Base-by-base conservation (phyloP, 495 filamentous ascomycete genomes). In the Polyplosphaeria fusca region DNA sequence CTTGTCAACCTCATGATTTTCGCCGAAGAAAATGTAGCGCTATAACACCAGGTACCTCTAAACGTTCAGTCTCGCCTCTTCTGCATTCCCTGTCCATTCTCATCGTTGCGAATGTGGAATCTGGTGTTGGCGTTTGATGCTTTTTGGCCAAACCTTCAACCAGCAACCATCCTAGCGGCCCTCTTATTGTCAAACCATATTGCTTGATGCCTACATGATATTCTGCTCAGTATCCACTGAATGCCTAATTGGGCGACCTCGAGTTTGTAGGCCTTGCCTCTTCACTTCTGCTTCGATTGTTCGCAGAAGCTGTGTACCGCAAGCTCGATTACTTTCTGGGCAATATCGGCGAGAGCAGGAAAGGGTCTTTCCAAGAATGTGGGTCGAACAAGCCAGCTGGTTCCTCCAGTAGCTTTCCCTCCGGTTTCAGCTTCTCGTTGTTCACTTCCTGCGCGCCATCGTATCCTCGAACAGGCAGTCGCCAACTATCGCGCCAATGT, bases 61-160 rank as follows among this genome's bases (percentile, higher is more conserved):
- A 64, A 2, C 77, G 74, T 45, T 81, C 77, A 63, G 81, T 68
- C 23, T 69, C 60, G 14, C 71, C 70, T 1, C 67, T 63, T 5
- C 58, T 65, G 47, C 70, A 76, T 18, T 73, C 69, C 1, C 72
- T 59, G 1, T 73, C 51, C 74, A 81, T 41, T 79, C 76, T n/a
- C n/a, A 49, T 78, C 75, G 18, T 52, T 57, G 9, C 74, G 74
- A 11, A 79, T 77, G 67, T 71, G 81, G 64, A 82, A 76, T 4
- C 80, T 78, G 47, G 75, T 73, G 55, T 82, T 82, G 4, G 75
- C 72, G 62, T 83, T 76, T 5, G 47, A 60, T 3, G 55, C 47
- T 55, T 81, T 81, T 63, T 81, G 79, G 11, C 79, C 79, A 0
- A 77, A 81, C 14, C 78, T 72, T 3, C 73, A 76, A 30, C 77